Conservation (phyloP, 257 asterid genomes). For the Pogostemon cablin region DNA sequence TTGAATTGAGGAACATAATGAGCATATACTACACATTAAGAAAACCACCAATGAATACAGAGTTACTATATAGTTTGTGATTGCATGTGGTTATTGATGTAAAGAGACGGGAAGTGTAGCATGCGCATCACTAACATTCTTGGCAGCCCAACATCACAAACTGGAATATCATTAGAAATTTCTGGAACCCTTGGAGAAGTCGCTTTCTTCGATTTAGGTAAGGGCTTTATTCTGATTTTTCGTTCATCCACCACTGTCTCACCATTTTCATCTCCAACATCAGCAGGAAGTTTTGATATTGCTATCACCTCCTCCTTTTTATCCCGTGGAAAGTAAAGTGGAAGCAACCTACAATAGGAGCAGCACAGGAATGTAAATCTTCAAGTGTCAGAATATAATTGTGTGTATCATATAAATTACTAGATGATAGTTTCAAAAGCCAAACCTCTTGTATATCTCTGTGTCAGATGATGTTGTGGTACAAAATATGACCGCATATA, state of each 20-base stretch:
- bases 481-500: conserved; percentile 79
- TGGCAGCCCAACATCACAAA: conserved; percentile 59
- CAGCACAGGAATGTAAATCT: conserved; percentile 28
- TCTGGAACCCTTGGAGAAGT: conserved; percentile 47
- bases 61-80: conserved; percentile 22
- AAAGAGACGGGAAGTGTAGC: conserved; percentile 6
- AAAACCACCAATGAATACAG: conserved; percentile 1
- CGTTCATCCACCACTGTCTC: conserved; percentile 90
- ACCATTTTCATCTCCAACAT: conserved; percentile 99
- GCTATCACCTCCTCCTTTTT: conserved; percentile 82
- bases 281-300: conserved; percentile 80
- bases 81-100: conserved; percentile 11
- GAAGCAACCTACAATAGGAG: conserved; percentile 70
- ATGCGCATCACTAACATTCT: conserved; percentile 59
- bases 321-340: conserved; percentile 94
- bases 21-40: conserved; percentile 10
- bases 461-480: conserved; percentile 78
- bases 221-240: conserved; percentile 85
- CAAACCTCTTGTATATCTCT: conserved; percentile 92
- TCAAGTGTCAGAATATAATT: conserved; percentile 14
- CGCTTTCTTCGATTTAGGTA: conserved; percentile 72
- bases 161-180: conserved; percentile 55
- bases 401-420: not conserved
- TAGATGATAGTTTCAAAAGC: conserved; percentile 6
- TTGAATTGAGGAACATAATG: conserved; percentile 18